A percentile compares a stretch with the other conserved stretches of the same genome.
phyloP scores from a whole-genome alignment of 257 asterid genomes.

The Galeopsis tetrahit region DNA sequence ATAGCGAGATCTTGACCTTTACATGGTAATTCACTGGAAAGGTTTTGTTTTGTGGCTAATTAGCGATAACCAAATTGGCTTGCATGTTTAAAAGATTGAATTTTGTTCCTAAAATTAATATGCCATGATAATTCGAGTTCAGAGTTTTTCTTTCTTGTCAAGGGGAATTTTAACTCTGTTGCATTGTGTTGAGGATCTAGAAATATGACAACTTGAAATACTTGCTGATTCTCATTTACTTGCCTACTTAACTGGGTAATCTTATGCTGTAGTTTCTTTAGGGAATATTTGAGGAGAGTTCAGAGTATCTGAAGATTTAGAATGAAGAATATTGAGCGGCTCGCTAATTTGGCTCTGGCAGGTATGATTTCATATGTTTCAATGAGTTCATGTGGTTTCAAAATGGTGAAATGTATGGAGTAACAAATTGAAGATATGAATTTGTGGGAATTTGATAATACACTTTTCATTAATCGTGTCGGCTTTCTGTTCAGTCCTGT shows the following conservation, averaged over 20 bases:
- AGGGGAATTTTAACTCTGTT: neutral
- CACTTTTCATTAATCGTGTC: neutral
- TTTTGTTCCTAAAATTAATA: neutral
- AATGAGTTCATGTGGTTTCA: neutral
- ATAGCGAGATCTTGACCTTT: constrained; percentile 32
- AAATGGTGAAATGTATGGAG: neutral
- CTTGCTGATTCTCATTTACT: constrained; percentile 15
- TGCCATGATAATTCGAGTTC: constrained; percentile 5
- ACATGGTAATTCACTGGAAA: neutral
- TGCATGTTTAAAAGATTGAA: constrained; percentile 25
- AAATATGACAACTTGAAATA: constrained; percentile 13
- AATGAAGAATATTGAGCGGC: constrained; percentile 61
- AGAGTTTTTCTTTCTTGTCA: neutral
- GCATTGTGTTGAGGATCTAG: constrained; percentile 15
- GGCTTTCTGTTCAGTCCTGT: constrained; percentile 1
- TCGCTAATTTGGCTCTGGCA: constrained; percentile 66
- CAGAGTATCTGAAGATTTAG: constrained; percentile 30
- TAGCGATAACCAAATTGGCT: constrained; percentile 13
- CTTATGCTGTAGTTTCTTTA: constrained; percentile 31
- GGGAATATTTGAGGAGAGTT: constrained; percentile 30
- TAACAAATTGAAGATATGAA: constrained; percentile 4
- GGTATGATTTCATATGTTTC: constrained; percentile 37
- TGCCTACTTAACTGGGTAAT: constrained; percentile 21
- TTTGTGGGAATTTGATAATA: neutral
- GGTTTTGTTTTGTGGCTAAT: neutral